phyloP scores from a whole-genome alignment of 2,329 filamentous ascomycete species.

The Cordyceps farinosa region DNA sequence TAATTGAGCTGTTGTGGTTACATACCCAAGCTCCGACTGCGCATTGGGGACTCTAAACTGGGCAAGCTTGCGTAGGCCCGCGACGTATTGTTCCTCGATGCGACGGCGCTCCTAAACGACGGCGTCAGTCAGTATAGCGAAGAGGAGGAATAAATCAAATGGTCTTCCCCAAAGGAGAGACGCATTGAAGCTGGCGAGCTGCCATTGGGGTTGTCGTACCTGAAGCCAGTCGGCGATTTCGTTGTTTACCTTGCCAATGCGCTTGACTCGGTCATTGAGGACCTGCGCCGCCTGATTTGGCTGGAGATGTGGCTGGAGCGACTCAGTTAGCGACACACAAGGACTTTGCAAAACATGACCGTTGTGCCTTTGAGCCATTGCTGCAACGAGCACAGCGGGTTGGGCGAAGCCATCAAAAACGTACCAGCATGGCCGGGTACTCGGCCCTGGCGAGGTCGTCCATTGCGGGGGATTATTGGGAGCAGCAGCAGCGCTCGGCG shows the following conservation, averaged over 20 bases:
- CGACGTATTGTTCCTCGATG: constrained; percentile 86
- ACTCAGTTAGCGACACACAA: constrained; percentile 3
- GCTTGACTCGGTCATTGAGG: constrained; percentile 81
- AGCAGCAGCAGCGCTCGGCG: constrained; percentile 5
- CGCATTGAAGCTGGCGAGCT: background rate
- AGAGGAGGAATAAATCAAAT: background rate
- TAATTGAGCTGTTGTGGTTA: constrained; percentile 17
- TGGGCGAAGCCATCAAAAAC: constrained; percentile 29
- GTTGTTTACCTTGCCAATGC: constrained; percentile 79
- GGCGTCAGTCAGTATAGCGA: background rate
- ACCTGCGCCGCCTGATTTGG: constrained; percentile 77
- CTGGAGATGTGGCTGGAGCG: constrained; percentile 67
- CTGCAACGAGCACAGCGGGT: background rate
- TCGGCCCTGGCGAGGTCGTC: constrained; percentile 79
- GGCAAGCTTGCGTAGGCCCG: constrained; percentile 75
- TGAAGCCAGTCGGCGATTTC: constrained; percentile 97
- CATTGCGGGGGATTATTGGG: constrained; percentile 47
- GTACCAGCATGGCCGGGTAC: constrained; percentile 92
- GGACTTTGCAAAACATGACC: constrained; percentile 11
- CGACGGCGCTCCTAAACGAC: constrained; percentile 75
- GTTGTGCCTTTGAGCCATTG: background rate
- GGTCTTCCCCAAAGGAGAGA: too few relatives aligned
- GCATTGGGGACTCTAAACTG: constrained; percentile 70
- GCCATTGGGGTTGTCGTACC: constrained; percentile 50
- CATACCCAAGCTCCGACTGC: constrained; percentile 81